Conservation (phyloP, 495 filamentous ascomycete genomes). For the Penicillium paxilli region DNA sequence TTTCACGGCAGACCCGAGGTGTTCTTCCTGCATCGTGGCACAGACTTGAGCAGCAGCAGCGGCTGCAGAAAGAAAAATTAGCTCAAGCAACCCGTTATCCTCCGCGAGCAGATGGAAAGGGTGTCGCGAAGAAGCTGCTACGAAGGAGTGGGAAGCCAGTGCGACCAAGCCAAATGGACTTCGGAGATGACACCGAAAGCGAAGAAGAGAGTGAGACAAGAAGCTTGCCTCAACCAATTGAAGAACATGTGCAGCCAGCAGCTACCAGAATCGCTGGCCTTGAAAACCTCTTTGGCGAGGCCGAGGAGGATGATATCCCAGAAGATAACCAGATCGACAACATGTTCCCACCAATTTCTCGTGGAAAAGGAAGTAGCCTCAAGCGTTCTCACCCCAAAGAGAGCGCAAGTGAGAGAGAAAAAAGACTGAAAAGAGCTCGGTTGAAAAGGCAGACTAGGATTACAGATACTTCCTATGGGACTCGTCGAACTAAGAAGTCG, state of each 20-base stretch:
- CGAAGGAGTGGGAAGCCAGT: slow-evolving; percentile 23
- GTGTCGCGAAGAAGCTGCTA: slow-evolving; percentile 45
- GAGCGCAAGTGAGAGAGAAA: slow-evolving; percentile 7
- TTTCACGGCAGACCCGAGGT: slow-evolving; percentile 66
- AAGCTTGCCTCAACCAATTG: neutral
- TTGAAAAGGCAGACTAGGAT: slow-evolving; percentile 33
- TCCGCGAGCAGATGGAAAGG: slow-evolving; percentile 33
- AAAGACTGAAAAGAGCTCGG: slow-evolving; percentile 27
- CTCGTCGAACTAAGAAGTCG: slow-evolving; percentile 26
- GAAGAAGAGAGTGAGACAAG: slow-evolving; percentile 37
- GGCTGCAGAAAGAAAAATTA: slow-evolving; percentile 33
- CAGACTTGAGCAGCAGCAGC: slow-evolving; percentile 61
- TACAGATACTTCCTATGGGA: slow-evolving; percentile 33
- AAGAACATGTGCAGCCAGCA: slow-evolving; percentile 1
- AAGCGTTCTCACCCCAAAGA: slow-evolving; percentile 26
- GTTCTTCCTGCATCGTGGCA: slow-evolving; percentile 92
- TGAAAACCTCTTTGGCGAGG: slow-evolving; percentile 24
- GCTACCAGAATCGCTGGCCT: slow-evolving; percentile 14
- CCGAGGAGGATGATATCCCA: slow-evolving; percentile 40
- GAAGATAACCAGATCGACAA: slow-evolving; percentile 62
- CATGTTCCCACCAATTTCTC: slow-evolving; percentile 47
- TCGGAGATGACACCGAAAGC: slow-evolving; percentile 49
- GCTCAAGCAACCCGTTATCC: slow-evolving; percentile 21
- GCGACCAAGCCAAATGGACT: slow-evolving; percentile 40
- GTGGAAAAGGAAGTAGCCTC: slow-evolving; percentile 41